phyloP scores from a whole-genome alignment of 768 basidiomycete genomes.

The Sarcodon aspratus region DNA sequence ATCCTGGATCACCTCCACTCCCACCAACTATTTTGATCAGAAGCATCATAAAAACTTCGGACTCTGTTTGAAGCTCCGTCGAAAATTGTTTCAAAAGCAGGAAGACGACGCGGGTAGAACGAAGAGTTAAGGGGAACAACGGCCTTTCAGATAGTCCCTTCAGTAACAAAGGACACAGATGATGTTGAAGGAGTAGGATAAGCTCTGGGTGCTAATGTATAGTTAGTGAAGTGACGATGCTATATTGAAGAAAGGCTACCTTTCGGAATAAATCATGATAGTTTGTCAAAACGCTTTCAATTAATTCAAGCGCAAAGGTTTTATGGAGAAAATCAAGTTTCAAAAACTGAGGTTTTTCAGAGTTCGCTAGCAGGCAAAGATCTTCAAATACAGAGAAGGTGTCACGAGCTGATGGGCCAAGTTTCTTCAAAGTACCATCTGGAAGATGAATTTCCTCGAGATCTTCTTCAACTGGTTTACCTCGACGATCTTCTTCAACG shows the following conservation, averaged over 20 bases:
- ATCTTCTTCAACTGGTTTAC: conserved; percentile 19
- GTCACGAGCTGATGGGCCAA: conserved; percentile 74
- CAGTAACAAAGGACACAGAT: conserved; percentile 83
- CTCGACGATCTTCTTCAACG: conserved; percentile 56
- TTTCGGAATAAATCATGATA: conserved; percentile 79
- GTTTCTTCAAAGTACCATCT: conserved; percentile 46
- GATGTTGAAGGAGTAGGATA: conserved; percentile 76
- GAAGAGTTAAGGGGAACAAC: conserved; percentile 77
- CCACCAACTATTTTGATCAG: conserved; percentile 57
- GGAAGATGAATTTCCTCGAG: conserved; percentile 45
- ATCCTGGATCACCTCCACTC: conserved; percentile 13
- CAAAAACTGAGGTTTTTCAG: conserved; percentile 71
- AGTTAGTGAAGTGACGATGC: neutral
- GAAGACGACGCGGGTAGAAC: conserved; percentile 90
- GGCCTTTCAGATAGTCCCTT: conserved; percentile 77
- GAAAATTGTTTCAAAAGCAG: conserved; percentile 88
- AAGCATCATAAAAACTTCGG: conserved; percentile 77
- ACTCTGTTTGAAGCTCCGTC: conserved; percentile 65
- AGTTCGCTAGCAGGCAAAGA: conserved; percentile 78
- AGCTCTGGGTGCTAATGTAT: conserved; percentile 61
- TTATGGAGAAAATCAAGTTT: conserved; percentile 76
- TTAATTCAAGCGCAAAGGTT: conserved; percentile 93
- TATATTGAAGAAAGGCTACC: conserved; percentile 26
- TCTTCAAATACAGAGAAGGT: conserved; percentile 88
- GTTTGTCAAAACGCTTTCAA: conserved; percentile 93